Base-by-base conservation (phyloP, 306 rosid genomes). In the Acmispon strigosus region DNA sequence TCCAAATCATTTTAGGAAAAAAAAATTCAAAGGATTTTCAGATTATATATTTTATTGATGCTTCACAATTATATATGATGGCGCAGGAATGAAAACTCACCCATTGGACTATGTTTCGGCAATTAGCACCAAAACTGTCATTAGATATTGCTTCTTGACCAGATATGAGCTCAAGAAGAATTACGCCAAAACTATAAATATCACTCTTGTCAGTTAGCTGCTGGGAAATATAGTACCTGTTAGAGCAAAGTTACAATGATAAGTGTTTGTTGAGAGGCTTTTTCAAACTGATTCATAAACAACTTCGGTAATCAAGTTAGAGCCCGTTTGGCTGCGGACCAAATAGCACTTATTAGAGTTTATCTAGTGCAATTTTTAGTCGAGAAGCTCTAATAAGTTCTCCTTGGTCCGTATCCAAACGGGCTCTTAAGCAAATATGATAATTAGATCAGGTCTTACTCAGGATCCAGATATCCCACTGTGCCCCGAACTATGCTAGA, bases 121-220 rank as follows among this genome's bases (percentile, higher is more conserved):
- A 91, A 86, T 91, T 89, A 55, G 77, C 96, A 69, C 99, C 99
- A 65, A 95, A 91, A 77, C 53, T 94, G 37, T 87, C 94, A 47
- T 87, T 94, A 14, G 99, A 94, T 83, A 94, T 94, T 41, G 99
- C 99, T 86, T 94, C 99, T 81, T 91, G 96, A 76, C 99, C 99
- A 4, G 99, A 94, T 78, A 94, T 87, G 76, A 95, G 84, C 84
- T 95, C 99, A 51, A 95, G 97, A 79, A 95, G 99, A 84, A 95
- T 91, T 62, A 95, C 99, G 0, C 97, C 99, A 32, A 95, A 95
- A 76, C 99, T 89, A 76, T 95, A 95, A 52, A 91, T 86, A 53
- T 95, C 99, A 65, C 99, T 95, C 84, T 94, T 94, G 78, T 95
- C 99, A 0, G 99, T 95, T 72, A 91, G 82, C 86, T 91, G 97